These are phyloP conservation scores for Dactylellina sp. DNA, from an alignment of 2,329 filamentous ascomycete genomes.

Conservation along the genomic window DNA sequence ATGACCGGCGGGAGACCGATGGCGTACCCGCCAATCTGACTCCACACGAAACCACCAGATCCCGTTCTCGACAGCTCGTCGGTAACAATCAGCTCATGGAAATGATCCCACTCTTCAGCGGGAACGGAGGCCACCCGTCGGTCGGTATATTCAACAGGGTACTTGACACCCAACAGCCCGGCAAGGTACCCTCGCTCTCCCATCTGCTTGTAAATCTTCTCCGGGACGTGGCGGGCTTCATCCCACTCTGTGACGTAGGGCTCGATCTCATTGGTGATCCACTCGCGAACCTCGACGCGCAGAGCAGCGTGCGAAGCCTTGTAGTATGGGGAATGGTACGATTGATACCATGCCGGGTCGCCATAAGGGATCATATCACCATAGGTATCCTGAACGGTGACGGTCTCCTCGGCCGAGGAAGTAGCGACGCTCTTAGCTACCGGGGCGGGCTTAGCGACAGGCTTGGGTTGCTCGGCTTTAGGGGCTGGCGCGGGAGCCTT, in stretches of 20 bases:
- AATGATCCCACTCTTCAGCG: conserved; percentile 93
- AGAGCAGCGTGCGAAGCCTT: conserved; percentile 93
- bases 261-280: conserved; percentile 89
- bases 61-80: conserved; percentile 91
- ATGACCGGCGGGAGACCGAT: conserved; percentile 92
- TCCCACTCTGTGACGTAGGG: conserved; percentile 96
- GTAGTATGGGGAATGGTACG: conserved; percentile 95
- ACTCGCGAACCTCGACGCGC: conserved; percentile 88
- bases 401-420: conserved; percentile 64
- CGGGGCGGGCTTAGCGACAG: conserved; percentile 66
- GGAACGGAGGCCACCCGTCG: conserved; percentile 80
- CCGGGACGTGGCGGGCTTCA: conserved; percentile 89
- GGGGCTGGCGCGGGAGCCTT: conserved; percentile 74
- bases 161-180: conserved; percentile 87
- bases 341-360: conserved; percentile 93
- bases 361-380: conserved; percentile 89
- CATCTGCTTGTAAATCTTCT: conserved; percentile 93
- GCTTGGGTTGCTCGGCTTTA: conserved; percentile 62
- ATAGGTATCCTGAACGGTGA: conserved; percentile 80
- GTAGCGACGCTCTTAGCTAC: conserved; percentile 62
- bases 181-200: conserved; percentile 91
- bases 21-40: conserved; percentile 93
- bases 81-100: conserved; percentile 95
- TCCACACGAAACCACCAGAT: conserved; percentile 96
- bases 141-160: conserved; percentile 79